phyloP scores from a whole-genome alignment of 129 eudicot species.

The Arctium minus region DNA sequence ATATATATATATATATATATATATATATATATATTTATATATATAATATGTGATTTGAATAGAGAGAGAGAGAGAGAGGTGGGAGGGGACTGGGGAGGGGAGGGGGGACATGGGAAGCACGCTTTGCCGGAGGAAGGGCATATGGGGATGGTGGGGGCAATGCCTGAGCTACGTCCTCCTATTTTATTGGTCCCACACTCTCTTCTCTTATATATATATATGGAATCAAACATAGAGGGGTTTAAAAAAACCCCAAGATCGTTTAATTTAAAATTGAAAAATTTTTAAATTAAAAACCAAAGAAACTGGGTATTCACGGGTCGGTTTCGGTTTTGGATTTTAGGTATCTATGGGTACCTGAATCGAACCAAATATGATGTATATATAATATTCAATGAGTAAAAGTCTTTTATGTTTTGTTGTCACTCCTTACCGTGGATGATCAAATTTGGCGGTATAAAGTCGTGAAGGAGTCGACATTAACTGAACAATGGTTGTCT shows the following conservation, averaged over 20 bases:
- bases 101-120: conserved; percentile 46
- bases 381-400: too few relatives aligned
- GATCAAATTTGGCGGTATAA: not conserved
- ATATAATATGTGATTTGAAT: too few relatives aligned
- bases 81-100: not conserved
- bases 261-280: not conserved
- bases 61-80: not conserved
- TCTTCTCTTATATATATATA: not conserved
- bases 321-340: too few relatives aligned
- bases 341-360: too few relatives aligned
- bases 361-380: too few relatives aligned
- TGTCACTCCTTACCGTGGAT: not conserved
- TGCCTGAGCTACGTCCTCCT: conserved; percentile 40
- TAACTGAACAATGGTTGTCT: too few relatives aligned
- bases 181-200: conserved; percentile 26
- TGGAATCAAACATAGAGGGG: not conserved
- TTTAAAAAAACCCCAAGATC: too few relatives aligned
- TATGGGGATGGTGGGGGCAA: conserved; percentile 34
- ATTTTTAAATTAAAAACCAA: not conserved
- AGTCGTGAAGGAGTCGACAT: not conserved
- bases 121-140: conserved; percentile 56
- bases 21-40: too few relatives aligned
- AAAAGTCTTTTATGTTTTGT: not conserved
- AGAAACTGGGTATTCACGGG: not conserved
- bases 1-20: too few relatives aligned